phyloP scores from a whole-genome alignment of 169 alveolate genomes.

The Eimeria acervulina region DNA sequence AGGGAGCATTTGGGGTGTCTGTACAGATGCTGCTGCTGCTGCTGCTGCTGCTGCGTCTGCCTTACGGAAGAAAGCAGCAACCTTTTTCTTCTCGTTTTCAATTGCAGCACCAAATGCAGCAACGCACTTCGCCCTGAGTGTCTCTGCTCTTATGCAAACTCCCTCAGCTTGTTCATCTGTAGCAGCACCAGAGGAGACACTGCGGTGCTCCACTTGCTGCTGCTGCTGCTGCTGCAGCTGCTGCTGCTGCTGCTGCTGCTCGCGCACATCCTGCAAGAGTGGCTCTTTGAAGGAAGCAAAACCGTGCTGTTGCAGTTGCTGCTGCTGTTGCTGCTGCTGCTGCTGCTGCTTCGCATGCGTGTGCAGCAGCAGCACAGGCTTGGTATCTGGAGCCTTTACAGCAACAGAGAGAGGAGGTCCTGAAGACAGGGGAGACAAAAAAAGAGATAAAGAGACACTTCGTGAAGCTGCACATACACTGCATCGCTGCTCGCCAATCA shows the following conservation, averaged over 20 bases:
- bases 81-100: constrained; percentile 23
- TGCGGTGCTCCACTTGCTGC: not conserved
- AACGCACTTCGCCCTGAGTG: constrained; percentile 32
- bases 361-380: not conserved
- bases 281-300: not conserved
- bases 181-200: constrained; percentile 5
- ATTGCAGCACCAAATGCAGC: constrained; percentile 46
- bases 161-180: constrained; percentile 10
- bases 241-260: constrained; percentile 32
- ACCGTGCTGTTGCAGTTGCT: not conserved
- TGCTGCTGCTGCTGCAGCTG: not conserved
- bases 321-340: not conserved
- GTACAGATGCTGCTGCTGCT: not conserved
- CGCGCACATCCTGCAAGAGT: not conserved
- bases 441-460: not conserved
- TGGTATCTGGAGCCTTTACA: not conserved
- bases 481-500: not conserved
- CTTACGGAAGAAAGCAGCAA: constrained; percentile 37
- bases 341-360: not conserved
- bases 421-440: not conserved
- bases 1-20: not conserved
- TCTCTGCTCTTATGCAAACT: not conserved
- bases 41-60: no score
- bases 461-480: no score
- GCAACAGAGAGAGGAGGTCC: constrained; percentile 33